Conservation (phyloP, 805 yeast species). For the Kurtzmaniella cleridarum region DNA sequence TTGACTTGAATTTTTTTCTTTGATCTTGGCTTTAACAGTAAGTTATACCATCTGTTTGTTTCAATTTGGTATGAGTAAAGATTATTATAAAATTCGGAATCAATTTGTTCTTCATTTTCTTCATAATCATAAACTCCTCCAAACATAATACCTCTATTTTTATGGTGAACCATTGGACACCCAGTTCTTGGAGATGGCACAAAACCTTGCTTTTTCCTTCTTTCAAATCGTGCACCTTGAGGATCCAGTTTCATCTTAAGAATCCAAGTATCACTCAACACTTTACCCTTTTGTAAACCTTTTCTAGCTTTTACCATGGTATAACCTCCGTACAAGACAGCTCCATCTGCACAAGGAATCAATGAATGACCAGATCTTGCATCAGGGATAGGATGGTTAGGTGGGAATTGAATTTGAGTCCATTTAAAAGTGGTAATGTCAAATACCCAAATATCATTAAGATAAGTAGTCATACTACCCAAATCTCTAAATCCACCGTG, state of each 20-base stretch:
- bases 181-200: constrained; percentile 95
- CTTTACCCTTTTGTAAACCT: constrained; percentile 87
- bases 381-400: constrained; percentile 76
- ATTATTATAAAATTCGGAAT: constrained; percentile 77
- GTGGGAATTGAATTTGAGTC: constrained; percentile 84
- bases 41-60: constrained; percentile 80
- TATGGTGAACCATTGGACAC: constrained; percentile 80
- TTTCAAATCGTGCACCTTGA: constrained; percentile 75
- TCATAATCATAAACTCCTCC: constrained; percentile 96
- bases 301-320: constrained; percentile 86
- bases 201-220: constrained; percentile 83
- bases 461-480: constrained; percentile 76
- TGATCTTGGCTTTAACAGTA: constrained; percentile 58
- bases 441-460: constrained; percentile 87
- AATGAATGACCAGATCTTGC: constrained; percentile 92
- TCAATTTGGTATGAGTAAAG: constrained; percentile 79
- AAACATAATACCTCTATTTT: constrained; percentile 86
- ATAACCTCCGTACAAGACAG: constrained; percentile 87
- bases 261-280: constrained; percentile 79
- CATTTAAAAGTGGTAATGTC: constrained; percentile 87
- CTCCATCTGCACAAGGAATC: constrained; percentile 75
- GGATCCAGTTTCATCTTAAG: constrained; percentile 83
- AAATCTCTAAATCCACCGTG: constrained; percentile 93
- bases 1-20: constrained; percentile 41
- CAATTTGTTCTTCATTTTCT: constrained; percentile 89